Evolutionary conservation across 148 eudicot species (phyloP), one percentile per base, ranked within the genome.

Genomic region (Hydrangea macrophylla): DNA sequence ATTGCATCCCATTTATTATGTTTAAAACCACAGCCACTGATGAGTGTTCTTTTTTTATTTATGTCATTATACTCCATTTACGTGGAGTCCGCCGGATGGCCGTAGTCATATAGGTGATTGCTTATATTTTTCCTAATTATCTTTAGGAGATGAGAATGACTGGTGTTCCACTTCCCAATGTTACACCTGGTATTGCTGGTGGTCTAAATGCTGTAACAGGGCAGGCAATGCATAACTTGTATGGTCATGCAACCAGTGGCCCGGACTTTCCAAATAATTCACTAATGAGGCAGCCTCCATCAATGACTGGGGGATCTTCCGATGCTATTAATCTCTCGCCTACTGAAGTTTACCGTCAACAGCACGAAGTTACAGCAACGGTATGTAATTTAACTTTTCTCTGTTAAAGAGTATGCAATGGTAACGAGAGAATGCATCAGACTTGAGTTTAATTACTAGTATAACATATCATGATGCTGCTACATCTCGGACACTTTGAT

Each of bases 331-430:
- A 81, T 72, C 71, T 80, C 24, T 80, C 89, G 58, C 75, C 94
- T 39, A 90, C 72, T 58, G 96, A 93, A 50, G 76, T 88, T 81
- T 94, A 94, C 64, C 80, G 96, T 48, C 86, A 85, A 64, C 81
- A 84, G 70, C 96, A 94, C 72, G 99, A 94, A 87, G 90, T 94
- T 61, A 85, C 96, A 56, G 91, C 97, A 66, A 84, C 92, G 79
- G 99, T 94, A 40, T 68, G 91, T 85, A 62, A 65, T 59, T 61
- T 67, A 32, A 3, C 35, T 37, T 58, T 53, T 56, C 31, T 55
- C 50, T 33, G 51, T 55, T 33, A 24, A 20, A 39, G 18, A 18
- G n/a, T n/a, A n/a, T n/a, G n/a, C n/a, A n/a, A 45, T 40, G 42
- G 55, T 22, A 7, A 18, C 6, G 30, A 37, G 27, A 27, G 31